These are phyloP conservation scores for Rhododendron kiyosumense DNA, from an alignment of 148 eudicot species.

Conservation along the genomic window DNA sequence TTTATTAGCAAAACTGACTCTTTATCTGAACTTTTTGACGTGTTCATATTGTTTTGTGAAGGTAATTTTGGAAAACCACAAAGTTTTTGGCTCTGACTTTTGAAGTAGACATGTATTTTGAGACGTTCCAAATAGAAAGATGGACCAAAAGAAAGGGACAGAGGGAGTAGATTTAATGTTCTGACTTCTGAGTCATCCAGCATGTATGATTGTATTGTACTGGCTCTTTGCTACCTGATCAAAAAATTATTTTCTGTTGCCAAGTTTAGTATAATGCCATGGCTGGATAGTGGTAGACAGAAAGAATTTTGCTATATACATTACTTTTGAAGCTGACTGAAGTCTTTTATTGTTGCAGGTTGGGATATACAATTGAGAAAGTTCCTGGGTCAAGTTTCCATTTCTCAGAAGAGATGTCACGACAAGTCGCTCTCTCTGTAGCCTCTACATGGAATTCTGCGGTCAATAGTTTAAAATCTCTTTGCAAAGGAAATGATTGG, in stretches of 20 bases:
- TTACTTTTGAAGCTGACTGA: neutral
- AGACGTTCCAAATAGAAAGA: neutral
- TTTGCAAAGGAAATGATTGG: conserved; percentile 74
- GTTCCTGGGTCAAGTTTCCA: conserved; percentile 62
- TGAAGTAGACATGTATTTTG: neutral
- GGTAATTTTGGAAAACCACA: neutral
- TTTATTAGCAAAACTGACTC: neutral
- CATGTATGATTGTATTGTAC: neutral
- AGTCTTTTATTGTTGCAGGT: conserved; percentile 39
- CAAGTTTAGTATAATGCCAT: neutral
- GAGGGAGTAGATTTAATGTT: neutral
- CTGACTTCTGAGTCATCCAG: neutral
- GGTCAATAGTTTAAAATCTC: conserved; percentile 49
- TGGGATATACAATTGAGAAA: conserved; percentile 75
- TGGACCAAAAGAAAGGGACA: neutral
- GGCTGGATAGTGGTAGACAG: neutral
- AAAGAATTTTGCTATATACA: neutral
- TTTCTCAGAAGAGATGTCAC: conserved; percentile 62
- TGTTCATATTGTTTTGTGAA: neutral
- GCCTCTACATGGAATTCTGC: conserved; percentile 61
- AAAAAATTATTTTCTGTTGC: neutral
- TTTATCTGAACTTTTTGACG: neutral
- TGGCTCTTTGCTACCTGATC: neutral
- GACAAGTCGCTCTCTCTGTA: conserved; percentile 42
- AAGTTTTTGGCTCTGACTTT: neutral